Evolutionary conservation across 2,329 filamentous ascomycete species (phyloP).

Genomic region (Fusarium brachygibbosum): DNA sequence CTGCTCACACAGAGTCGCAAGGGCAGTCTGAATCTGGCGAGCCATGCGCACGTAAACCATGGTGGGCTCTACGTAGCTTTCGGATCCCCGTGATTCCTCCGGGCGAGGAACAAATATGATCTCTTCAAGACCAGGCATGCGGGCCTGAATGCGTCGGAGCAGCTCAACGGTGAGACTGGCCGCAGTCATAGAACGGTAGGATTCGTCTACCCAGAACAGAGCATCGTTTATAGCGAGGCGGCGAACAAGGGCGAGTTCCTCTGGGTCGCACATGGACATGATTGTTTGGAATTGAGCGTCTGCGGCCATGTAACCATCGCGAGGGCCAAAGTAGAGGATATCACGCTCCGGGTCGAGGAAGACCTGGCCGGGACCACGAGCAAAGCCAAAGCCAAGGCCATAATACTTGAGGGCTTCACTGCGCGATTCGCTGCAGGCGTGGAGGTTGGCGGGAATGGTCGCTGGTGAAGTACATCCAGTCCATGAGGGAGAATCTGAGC

Average conservation of each 20-base stretch:
- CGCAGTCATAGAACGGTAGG: conserved; percentile 57
- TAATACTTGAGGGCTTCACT: conserved; percentile 59
- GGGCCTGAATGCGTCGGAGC: conserved; percentile 55
- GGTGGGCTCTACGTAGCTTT: conserved; percentile 49
- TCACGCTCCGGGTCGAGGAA: conserved; percentile 59
- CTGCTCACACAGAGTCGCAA: conserved; percentile 51
- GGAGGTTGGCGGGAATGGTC: conserved; percentile 59
- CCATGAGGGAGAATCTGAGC: conserved; percentile 35
- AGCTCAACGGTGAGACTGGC: conserved; percentile 58
- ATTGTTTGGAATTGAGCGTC: conserved; percentile 61
- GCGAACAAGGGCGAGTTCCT: conserved; percentile 58
- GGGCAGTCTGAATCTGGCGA: conserved; percentile 55
- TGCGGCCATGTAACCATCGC: conserved; percentile 61
- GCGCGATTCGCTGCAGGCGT: conserved; percentile 63
- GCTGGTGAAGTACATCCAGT: conserved; percentile 59
- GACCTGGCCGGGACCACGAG: conserved; percentile 57
- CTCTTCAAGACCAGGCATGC: conserved; percentile 58
- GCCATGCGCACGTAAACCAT: conserved; percentile 55
- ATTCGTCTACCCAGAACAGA: conserved; percentile 57
- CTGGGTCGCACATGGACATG: conserved; percentile 58
- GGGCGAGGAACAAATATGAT: conserved; percentile 61
- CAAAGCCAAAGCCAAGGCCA: conserved; percentile 58
- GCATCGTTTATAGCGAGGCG: conserved; percentile 62
- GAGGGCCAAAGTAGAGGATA: conserved; percentile 63
- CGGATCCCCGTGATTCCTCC: conserved; percentile 53